phyloP scores from a whole-genome alignment of 176 grass and related monocot genomes.

The Carex kokanica region DNA sequence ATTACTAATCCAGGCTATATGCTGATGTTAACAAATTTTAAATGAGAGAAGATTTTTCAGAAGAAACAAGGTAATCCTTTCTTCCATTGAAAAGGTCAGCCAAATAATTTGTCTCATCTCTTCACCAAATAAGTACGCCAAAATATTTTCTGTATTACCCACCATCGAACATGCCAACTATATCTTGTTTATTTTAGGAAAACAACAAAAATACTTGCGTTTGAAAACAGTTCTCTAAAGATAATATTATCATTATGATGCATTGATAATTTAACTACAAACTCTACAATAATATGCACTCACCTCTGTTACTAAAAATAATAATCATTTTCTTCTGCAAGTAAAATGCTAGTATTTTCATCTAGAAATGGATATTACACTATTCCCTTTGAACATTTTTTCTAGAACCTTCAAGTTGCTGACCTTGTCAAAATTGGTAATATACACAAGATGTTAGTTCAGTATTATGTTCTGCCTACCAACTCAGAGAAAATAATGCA shows the following conservation, averaged over 20 bases:
- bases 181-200: background rate
- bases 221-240: constrained; percentile 2
- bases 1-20: background rate
- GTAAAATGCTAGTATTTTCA: background rate
- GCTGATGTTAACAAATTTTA: background rate
- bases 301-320: background rate
- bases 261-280: background rate
- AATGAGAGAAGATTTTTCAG: background rate
- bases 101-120: background rate
- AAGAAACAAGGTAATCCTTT: background rate
- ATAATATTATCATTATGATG: background rate
- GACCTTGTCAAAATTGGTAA: too few species aligned
- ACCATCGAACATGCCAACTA: background rate
- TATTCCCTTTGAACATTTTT: too few species aligned
- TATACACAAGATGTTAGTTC: background rate
- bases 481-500: background rate
- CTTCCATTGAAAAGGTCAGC: background rate
- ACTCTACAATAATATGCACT: background rate
- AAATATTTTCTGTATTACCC: background rate
- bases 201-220: background rate
- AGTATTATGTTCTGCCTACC: background rate
- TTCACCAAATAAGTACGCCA: background rate
- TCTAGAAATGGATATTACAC: background rate
- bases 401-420: too few species aligned
- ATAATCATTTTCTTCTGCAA: background rate